Conservation (phyloP, 1,284 basidiomycete genomes). For the Sanghuangporus sanghuang region DNA sequence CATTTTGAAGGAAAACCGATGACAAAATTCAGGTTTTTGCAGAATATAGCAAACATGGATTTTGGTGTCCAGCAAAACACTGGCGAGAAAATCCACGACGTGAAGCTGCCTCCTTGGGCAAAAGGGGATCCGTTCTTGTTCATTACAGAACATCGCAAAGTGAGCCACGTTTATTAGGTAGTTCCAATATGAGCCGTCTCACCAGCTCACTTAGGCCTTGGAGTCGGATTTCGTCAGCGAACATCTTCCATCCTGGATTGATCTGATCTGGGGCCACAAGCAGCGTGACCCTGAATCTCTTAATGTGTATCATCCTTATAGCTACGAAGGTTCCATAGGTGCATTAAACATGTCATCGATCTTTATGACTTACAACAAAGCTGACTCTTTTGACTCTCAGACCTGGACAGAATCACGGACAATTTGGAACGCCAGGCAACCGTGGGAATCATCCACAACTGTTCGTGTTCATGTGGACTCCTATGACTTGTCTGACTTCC, state of each 20-base stretch:
- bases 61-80: slow-evolving; percentile 82
- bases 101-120: slow-evolving; percentile 90
- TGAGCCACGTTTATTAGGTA: slow-evolving; percentile 26
- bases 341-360: slow-evolving; percentile 14
- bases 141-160: slow-evolving; percentile 75
- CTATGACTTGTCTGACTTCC: slow-evolving; percentile 9
- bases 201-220: slow-evolving; percentile 57
- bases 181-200: not conserved
- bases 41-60: slow-evolving; percentile 70
- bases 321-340: slow-evolving; percentile 91
- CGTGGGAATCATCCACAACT: slow-evolving; percentile 94
- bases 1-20: not conserved
- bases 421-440: slow-evolving; percentile 87
- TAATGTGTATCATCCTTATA: slow-evolving; percentile 93
- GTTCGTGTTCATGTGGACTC: slow-evolving; percentile 34
- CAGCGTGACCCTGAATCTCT: slow-evolving; percentile 76
- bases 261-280: slow-evolving; percentile 85
- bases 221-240: slow-evolving; percentile 89
- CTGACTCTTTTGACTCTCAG: slow-evolving; percentile 32
- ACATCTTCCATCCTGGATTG: slow-evolving; percentile 87
- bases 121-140: slow-evolving; percentile 82
- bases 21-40: slow-evolving; percentile 50
- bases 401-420: slow-evolving; percentile 81
- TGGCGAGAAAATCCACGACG: slow-evolving; percentile 82
- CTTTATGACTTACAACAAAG: not conserved